Base-by-base conservation (phyloP, 805 yeast genomes). In the Saccharomycopsis javanensis region DNA sequence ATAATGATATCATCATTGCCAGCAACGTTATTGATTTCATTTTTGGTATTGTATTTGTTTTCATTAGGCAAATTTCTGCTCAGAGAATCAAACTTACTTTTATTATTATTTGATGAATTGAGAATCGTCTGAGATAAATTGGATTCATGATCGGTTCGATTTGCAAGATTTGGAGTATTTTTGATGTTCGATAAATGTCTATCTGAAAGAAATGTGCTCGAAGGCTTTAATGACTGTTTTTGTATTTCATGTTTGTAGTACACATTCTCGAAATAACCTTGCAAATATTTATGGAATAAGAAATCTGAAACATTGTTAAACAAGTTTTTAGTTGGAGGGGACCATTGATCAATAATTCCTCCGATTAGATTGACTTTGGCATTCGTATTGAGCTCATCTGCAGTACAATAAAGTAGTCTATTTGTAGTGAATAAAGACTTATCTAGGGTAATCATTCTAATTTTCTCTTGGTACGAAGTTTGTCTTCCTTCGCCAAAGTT, bases 301-400 rank as follows among this genome's bases (percentile, higher is more conserved):
- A 50, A 50, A 50, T 50, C 52, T 27, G 52, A 28, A 15, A 31
- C 52, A 15, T 50, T 31, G 28, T 50, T 30, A 8, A 50, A 50
- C n/a, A 30, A 25, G 18, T 50, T 28, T n/a, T 50, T 50, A 15
- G 34, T 50, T 13, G 37, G 52, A 31, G 53, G 46, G 20, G 33
- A n/a, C 89, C 88, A 86, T 11, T 76, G 66, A 25, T 69, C 67
- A 0, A 91, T 92, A 1, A 83, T 66, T 0, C 75, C 72, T 0
- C 92, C 92, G 4, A 86, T 62, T 7, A 84, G 69, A 0, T 78
- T 67, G 1, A 76, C 71, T 52, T 72, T 71, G 0, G 88, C 75
- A 10, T 72, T 69, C n/a, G 72, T 70, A 25, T 80, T 71, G 5
- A 86, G 65, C 56, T 79, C 78, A 3, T 63, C 54, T 0, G 84